These are phyloP conservation scores for Leccinum subfulvum DNA, from an alignment of 1,284 basidiomycete species.

Conservation along the genomic window DNA sequence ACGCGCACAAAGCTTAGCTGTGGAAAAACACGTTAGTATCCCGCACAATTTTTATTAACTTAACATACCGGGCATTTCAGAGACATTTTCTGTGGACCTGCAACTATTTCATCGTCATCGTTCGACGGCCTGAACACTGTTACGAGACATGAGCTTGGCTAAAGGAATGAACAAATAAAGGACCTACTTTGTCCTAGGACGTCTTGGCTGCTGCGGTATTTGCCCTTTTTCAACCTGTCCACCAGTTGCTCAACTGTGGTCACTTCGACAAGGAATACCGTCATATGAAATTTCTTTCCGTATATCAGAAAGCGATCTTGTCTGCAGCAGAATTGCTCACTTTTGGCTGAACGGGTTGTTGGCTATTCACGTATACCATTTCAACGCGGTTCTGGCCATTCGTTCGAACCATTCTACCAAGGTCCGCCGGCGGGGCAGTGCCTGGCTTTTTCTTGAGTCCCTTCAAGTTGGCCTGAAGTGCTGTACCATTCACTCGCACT, in stretches of 20 bases:
- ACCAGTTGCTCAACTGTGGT: conserved; percentile 68
- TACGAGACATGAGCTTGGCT: conserved; percentile 8
- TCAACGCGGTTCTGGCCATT: conserved; percentile 68
- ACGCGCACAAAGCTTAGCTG: conserved; percentile 91
- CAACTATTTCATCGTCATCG: conserved; percentile 87
- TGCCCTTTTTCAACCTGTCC: conserved; percentile 62
- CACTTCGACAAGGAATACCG: conserved; percentile 79
- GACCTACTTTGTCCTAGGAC: conserved; percentile 65
- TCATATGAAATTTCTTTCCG: conserved; percentile 89
- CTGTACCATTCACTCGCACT: conserved; percentile 76
- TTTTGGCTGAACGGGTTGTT: conserved; percentile 71
- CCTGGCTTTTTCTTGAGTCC: conserved; percentile 97
- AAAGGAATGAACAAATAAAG: neutral
- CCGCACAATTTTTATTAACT: neutral
- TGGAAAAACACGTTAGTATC: conserved; percentile 6
- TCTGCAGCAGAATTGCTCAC: conserved; percentile 35
- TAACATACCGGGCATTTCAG: conserved; percentile 85
- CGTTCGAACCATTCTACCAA: conserved; percentile 60
- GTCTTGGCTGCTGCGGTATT: conserved; percentile 64
- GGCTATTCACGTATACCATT: conserved; percentile 90
- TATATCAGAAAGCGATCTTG: conserved; percentile 11
- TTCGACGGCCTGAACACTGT: conserved; percentile 60
- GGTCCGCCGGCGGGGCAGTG: conserved; percentile 87
- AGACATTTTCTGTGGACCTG: conserved; percentile 84
- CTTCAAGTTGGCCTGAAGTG: conserved; percentile 77